Conservation (phyloP, 2,329 filamentous ascomycete genomes). For the Aureobasidium sp. region DNA sequence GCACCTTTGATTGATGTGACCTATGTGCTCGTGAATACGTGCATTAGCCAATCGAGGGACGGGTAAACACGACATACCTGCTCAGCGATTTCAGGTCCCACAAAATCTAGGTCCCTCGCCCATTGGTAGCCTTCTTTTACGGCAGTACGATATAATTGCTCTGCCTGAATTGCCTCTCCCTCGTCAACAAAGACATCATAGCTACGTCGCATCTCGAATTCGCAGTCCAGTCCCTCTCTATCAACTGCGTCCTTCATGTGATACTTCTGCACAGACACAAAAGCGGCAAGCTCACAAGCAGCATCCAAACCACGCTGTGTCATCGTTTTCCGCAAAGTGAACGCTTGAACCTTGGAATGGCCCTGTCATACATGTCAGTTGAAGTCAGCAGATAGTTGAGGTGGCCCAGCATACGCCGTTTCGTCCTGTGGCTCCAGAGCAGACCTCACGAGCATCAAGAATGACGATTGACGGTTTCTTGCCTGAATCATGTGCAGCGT, state of each 20-base stretch:
- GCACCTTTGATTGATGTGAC: conserved; percentile 31
- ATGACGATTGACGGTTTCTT: conserved; percentile 26
- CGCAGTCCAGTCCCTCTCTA: conserved; percentile 36
- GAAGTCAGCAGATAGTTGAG: not conserved
- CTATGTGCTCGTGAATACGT: conserved; percentile 15
- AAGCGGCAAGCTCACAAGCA: conserved; percentile 25
- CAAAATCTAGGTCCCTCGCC: not conserved
- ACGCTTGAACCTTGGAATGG: conserved; percentile 31
- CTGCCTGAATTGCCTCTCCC: conserved; percentile 26
- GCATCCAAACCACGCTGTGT: conserved; percentile 22
- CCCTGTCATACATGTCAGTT: conserved; percentile 15
- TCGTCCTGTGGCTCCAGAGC: conserved; percentile 33
- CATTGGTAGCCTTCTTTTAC: conserved; percentile 19
- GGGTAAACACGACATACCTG: not conserved
- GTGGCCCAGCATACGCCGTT: conserved; percentile 23
- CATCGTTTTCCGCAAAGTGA: conserved; percentile 22
- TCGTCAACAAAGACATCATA: conserved; percentile 25
- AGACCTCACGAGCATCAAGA: conserved; percentile 33
- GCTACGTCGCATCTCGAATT: conserved; percentile 35
- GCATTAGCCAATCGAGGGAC: not conserved
- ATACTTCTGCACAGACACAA: conserved; percentile 24
- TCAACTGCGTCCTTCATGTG: conserved; percentile 32
- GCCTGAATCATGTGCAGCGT: conserved; percentile 13
- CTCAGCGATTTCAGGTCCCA: not conserved
- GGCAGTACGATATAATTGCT: conserved; percentile 20